Conservation (phyloP, 768 basidiomycete species). For the Lentinula detonsa region DNA sequence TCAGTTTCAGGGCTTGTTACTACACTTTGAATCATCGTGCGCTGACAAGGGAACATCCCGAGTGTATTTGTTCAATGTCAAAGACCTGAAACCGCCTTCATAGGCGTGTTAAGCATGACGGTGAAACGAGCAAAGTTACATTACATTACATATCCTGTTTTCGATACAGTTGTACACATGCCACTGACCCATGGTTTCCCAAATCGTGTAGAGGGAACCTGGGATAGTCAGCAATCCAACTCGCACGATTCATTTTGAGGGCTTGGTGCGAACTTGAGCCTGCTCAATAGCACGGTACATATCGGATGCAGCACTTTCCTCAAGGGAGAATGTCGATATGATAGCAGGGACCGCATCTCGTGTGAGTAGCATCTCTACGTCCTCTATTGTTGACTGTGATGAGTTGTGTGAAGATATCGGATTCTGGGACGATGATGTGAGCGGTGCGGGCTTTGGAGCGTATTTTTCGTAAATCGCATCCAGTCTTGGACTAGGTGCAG, state of each 20-base stretch:
- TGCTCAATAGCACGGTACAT: constrained; percentile 66
- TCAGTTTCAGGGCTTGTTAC: too few relatives aligned
- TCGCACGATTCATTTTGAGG: background rate
- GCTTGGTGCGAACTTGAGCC: constrained; percentile 16
- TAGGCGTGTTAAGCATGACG: background rate
- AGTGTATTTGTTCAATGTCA: too few relatives aligned
- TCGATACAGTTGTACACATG: background rate
- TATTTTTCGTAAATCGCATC: constrained; percentile 48
- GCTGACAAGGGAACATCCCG: too few relatives aligned
- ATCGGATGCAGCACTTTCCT: constrained; percentile 38
- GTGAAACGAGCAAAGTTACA: background rate
- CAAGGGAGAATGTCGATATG: constrained; percentile 37
- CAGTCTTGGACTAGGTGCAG: constrained; percentile 46
- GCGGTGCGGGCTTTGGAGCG: constrained; percentile 5
- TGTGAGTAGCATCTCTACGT: constrained; percentile 34
- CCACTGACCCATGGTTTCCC: background rate
- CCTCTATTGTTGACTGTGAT: background rate
- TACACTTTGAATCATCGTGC: too few relatives aligned
- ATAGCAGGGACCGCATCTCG: constrained; percentile 50
- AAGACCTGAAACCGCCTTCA: background rate
- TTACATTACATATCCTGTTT: background rate
- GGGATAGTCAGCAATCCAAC: too few relatives aligned
- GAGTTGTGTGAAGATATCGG: background rate
- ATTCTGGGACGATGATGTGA: constrained; percentile 4
- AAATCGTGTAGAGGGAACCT: background rate